Evolutionary conservation across 106 monocot species (phyloP).

Genomic region (Triglochin maritima): DNA sequence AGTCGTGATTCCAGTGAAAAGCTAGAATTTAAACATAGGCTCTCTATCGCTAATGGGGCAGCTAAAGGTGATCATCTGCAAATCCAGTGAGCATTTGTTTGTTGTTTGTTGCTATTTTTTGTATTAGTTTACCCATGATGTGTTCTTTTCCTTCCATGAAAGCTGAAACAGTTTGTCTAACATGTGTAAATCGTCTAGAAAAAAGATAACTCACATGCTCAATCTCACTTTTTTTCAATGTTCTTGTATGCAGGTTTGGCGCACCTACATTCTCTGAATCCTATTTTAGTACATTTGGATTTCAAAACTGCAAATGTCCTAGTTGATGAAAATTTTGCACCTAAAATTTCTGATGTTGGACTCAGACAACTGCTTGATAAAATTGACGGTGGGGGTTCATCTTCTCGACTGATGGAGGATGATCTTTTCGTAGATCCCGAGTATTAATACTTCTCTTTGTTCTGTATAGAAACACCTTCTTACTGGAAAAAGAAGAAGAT

Average conservation of each 20-base stretch:
- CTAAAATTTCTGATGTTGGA: conserved; percentile 94
- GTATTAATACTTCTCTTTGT: conserved; percentile 20
- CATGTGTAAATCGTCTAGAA: background rate
- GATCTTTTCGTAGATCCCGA: conserved; percentile 74
- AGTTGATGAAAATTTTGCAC: conserved; percentile 80
- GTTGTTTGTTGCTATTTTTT: conserved; percentile 11
- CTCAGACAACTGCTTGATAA: conserved; percentile 42
- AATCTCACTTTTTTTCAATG: background rate
- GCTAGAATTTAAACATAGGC: conserved; percentile 94
- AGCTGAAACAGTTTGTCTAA: background rate
- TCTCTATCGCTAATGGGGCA: conserved; percentile 75
- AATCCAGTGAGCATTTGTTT: conserved; percentile 16
- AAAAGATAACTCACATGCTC: background rate
- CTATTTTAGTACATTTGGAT: conserved; percentile 62
- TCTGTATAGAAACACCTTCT: background rate
- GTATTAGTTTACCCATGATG: conserved; percentile 17
- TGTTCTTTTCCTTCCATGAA: background rate
- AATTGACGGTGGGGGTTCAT: conserved; percentile 33
- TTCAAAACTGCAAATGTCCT: conserved; percentile 87
- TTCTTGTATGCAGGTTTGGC: conserved; percentile 40
- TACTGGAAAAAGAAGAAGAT: background rate
- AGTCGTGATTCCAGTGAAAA: conserved; percentile 42
- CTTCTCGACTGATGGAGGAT: conserved; percentile 30
- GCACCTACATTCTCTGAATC: conserved; percentile 61
- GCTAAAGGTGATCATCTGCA: conserved; percentile 72